Percentiles rank a stretch among this genome's conserved stretches.
These are phyloP conservation scores for Penicillium sp. DNA, from an alignment of 2,329 filamentous ascomycete genomes.

Conservation along the genomic window DNA sequence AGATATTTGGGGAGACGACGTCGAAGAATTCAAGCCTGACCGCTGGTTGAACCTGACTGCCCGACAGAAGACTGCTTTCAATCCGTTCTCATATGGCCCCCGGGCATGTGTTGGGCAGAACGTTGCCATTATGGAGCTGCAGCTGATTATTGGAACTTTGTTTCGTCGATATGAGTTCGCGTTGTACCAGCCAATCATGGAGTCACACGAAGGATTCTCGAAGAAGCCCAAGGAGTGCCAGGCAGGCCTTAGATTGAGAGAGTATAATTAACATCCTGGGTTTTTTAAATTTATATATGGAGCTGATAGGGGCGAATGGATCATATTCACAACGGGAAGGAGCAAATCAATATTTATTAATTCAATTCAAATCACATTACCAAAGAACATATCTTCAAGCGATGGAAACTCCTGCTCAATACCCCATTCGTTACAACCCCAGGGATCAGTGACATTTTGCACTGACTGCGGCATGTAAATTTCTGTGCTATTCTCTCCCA, in stretches of 20 bases:
- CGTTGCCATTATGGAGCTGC: constrained; percentile 45
- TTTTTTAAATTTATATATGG: not conserved
- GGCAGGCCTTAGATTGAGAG: constrained; percentile 19
- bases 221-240: constrained; percentile 26
- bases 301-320: not conserved
- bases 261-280: not conserved
- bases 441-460: not conserved
- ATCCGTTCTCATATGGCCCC: constrained; percentile 46
- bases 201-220: constrained; percentile 26
- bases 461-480: not conserved
- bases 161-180: constrained; percentile 25
- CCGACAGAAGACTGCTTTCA: constrained; percentile 39
- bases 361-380: constrained; percentile 4
- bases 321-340: not conserved
- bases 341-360: not conserved
- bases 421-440: constrained; percentile 9
- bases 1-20: constrained; percentile 44
- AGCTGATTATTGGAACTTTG: constrained; percentile 37
- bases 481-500: not conserved
- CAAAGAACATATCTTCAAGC: constrained; percentile 21
- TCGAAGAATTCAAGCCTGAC: constrained; percentile 42
- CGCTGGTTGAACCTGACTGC: constrained; percentile 30
- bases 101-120: constrained; percentile 47
- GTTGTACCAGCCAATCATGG: constrained; percentile 17
- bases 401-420: constrained; percentile 18